Base-by-base conservation (phyloP, 2,329 filamentous ascomycete genomes). In the Corynespora cassiicola region DNA sequence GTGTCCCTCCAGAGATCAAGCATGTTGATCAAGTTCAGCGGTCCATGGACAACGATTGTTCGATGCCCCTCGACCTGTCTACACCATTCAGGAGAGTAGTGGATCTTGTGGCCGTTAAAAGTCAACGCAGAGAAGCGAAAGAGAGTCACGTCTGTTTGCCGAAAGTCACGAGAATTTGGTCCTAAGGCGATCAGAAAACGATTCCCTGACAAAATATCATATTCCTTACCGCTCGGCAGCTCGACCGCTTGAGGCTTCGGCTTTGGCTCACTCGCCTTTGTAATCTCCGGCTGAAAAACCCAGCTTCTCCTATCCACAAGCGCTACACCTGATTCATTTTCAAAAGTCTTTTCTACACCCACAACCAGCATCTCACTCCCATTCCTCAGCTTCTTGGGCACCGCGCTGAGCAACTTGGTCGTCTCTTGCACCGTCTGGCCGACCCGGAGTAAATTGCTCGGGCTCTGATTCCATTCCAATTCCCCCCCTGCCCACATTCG, bases 401-500 rank as follows among this genome's bases (percentile, higher is more conserved):
- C 74, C 6, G 69, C 66, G 31, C 70, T 66, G 20, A 75, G 63
- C 14, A 75, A 66, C 42, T 68, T 71, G 7, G 73, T 69, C 33
- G 73, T 76, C 26, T 75, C 74, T 35, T 58, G 65, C 6, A 72
- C 65, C 42, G 48, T 45, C 53, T 66, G 59, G 1, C 63, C 63
- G 1, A 66, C 50, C 6, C 58, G 45, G 6, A 66, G 39, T 6
- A 59, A 17, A 7, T 42, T 31, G 8, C 35, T 44, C 5, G 45
- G 33, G 8, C 58, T 46, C 44, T 63, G 52, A 7, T 38, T 39
- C 53, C 88, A 94, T 1, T 61, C 61, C 7, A 96, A 70, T 27
- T 80, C 78, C 0, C 91, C 94, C 18, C 91, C 90, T n/a, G 89
- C 90, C 94, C 94, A 99, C 74, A 99, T 83, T 12, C 94, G 82